Base-by-base conservation (phyloP, 495 filamentous ascomycete species). In the Lepidopterella palustris region DNA sequence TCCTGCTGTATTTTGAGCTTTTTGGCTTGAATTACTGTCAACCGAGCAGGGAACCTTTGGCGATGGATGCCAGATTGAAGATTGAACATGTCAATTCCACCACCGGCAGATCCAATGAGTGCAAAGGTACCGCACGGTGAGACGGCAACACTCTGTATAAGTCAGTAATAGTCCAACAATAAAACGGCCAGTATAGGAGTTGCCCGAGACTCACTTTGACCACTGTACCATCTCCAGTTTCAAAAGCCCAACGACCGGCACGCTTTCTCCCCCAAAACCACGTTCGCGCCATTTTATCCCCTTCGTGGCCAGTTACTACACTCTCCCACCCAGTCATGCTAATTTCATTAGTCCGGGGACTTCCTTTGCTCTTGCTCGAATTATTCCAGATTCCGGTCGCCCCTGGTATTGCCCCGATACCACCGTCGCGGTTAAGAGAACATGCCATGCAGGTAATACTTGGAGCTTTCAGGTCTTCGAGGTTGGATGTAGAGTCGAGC, bases 201-300 rank as follows among this genome's bases (percentile, higher is more conserved):
- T 10, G 18, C 15, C 29, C 5, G 6, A n/a, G 28, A 56, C 58
- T 21, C n/a, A 65, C 62, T 45, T 53, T 91, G 29, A 96, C 93
- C 66, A 90, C 81, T 2, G 82, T 84, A 20, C 84, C 83, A 76
- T 99, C 93, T 27, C 82, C 82, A 1, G 91, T 96, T 61, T 88
- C 85, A 62, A 97, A 91, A 1, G 85, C 85, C 93, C 93, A 99
- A 55, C 93, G 82, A 20, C 93, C 93, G 40, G 92, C 90, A 63
- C 86, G 84, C 68, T 92, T 96, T 61, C 89, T 84, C 15, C 92
- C 92, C 89, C 95, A 96, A 75, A 97, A 97, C 93, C 93, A 99
- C 23, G 92, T 96, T 40, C 93, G 80, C 35, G 89, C 93, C 65
- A 79, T 87, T 49, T 85, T 83, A 63, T 97, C 92, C 18, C 87